phyloP scores from a whole-genome alignment of 2,329 filamentous ascomycete species.

The Trichothecium roseum region DNA sequence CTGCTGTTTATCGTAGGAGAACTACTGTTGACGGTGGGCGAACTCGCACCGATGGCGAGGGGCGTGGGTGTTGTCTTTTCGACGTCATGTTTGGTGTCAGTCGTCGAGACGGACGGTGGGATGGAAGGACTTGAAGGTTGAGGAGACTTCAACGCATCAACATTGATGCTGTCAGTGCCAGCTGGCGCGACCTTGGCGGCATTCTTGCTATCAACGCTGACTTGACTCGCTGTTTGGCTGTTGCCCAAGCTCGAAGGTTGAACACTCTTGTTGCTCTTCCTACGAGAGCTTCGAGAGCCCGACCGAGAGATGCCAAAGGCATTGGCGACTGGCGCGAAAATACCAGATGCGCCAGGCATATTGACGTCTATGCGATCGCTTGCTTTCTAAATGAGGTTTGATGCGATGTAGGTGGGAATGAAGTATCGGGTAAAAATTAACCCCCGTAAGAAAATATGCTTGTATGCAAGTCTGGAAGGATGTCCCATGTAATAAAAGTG shows the following conservation, averaged over 20 bases:
- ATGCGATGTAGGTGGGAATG: not conserved
- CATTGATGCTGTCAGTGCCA: not conserved
- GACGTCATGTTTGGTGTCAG: not conserved
- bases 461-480: not conserved
- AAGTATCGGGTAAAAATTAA: not conserved
- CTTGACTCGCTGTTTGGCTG: not conserved
- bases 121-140: too few species aligned
- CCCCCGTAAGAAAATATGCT: too few species aligned
- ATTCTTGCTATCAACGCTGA: not conserved
- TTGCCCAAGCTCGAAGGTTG: not conserved
- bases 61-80: not conserved
- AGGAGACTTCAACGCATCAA: not conserved
- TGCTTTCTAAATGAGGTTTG: not conserved
- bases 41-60: not conserved
- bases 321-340: slow-evolving; percentile 19
- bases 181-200: not conserved
- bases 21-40: not conserved
- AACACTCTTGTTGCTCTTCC: slow-evolving; percentile 7
- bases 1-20: slow-evolving; percentile 4
- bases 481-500: not conserved
- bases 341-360: slow-evolving; percentile 19
- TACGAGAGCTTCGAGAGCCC: slow-evolving; percentile 13
- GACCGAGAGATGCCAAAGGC: slow-evolving; percentile 21
- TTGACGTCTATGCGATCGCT: not conserved
- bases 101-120: not conserved